Evolutionary conservation across 176 grass and related monocot genomes (phyloP), one percentile per base, ranked within the genome.

Genomic region (Musa troglodytarum): DNA sequence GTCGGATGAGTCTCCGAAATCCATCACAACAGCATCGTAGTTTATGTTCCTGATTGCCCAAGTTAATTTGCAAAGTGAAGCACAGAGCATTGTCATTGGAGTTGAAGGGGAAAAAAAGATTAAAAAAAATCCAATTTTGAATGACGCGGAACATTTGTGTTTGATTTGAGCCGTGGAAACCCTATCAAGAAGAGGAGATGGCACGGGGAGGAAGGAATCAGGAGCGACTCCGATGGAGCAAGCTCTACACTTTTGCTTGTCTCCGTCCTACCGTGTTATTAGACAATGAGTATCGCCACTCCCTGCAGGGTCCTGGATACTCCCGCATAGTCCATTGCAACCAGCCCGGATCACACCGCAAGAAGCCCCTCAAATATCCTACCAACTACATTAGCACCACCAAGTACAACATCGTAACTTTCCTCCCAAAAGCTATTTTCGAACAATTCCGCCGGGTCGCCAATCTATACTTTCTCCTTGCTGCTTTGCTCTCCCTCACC

Each of bases 361-460:
- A 83, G 81, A 89, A 91, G 74, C 90, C 88, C 78, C 73, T 89
- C 53, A 87, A 91, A 75, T 99, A 99, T 82, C 82, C 87, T 43
- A 85, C 84, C 23, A 99, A 99, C 85, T 91, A 93, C 70, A 89
- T 94, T 78, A 89, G 90, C 74, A 99, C 95, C 64, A 99, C 95
- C 86, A 99, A 99, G 85, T 99, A 99, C 76, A 99, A 99, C 84
- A 21, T 91, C 54, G 43, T 99, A 76, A 99, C 86, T 68, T 99
- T 99, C 81, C 68, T 99, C 61, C 95, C 95, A 53, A 99, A 99
- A 85, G 95, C 95, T 80, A 85, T 99, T 59, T 91, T 99, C 69
- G 95, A 99, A 80, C 95, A 99, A 80, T 99, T 99, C 82, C 86
- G 95, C 10, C 86, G 95, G 22, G 90, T 94, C 75, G 95, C 95